Conservation (phyloP, 352 stramenopile species). For the Pythium sp. region DNA sequence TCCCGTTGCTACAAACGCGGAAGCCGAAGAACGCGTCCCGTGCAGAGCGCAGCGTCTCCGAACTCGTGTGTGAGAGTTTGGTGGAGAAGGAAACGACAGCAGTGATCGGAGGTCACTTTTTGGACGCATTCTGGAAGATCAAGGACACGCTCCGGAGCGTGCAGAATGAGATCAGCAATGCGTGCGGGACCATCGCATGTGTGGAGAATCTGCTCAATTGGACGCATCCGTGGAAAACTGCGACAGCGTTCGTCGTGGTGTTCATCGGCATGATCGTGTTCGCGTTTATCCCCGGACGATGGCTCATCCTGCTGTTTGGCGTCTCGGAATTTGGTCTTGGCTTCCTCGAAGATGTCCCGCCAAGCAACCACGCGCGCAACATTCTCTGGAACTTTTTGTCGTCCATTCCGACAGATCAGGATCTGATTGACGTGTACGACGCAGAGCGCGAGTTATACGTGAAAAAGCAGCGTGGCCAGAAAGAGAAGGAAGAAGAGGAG, state of each 20-base stretch:
- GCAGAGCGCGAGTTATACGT: conserved; percentile 61
- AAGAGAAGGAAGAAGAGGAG: conserved; percentile 47
- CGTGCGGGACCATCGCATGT: conserved; percentile 66
- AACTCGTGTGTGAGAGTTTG: conserved; percentile 68
- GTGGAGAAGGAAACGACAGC: conserved; percentile 66
- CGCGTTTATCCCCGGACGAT: conserved; percentile 64
- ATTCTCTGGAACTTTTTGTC: conserved; percentile 81
- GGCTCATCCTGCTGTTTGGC: conserved; percentile 71
- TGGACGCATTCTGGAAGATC: conserved; percentile 82
- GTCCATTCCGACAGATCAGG: conserved; percentile 76
- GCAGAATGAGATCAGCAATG: conserved; percentile 69
- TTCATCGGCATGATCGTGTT: conserved; percentile 52
- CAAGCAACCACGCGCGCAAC: conserved; percentile 76
- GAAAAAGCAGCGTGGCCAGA: conserved; percentile 39
- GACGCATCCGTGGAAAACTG: conserved; percentile 87
- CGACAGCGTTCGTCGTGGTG: conserved; percentile 49
- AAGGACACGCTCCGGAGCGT: conserved; percentile 79
- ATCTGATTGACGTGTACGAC: conserved; percentile 76
- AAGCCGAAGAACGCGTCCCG: conserved; percentile 24
- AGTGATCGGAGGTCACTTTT: conserved; percentile 63
- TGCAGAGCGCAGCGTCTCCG: conserved; percentile 61
- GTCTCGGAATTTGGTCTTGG: conserved; percentile 76
- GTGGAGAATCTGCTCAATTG: conserved; percentile 87
- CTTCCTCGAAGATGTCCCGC: conserved; percentile 72
- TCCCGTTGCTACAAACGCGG: conserved; percentile 5